These are phyloP conservation scores for Nymphaea colorata DNA, from an alignment of 164 flowering plant genomes.

Conservation along the genomic window DNA sequence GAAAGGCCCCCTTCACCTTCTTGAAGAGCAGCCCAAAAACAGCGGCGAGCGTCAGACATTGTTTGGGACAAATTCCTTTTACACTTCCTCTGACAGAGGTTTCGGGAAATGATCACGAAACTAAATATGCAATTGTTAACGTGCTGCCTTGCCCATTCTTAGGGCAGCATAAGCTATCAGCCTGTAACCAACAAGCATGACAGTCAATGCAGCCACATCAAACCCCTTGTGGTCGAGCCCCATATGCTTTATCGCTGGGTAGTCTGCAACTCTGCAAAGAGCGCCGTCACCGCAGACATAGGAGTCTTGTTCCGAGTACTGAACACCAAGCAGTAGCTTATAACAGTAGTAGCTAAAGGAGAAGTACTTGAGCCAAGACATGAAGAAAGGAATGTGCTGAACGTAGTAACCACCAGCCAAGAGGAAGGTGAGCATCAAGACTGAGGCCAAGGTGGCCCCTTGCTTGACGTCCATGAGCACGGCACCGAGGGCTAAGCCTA, in stretches of 20 bases:
- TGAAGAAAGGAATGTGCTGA: slow-evolving; percentile 48
- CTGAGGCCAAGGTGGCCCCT: slow-evolving; percentile 44
- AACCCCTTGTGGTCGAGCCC: slow-evolving; percentile 30
- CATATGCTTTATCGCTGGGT: slow-evolving; percentile 24
- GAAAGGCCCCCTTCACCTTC: too few species aligned
- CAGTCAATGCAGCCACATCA: slow-evolving; percentile 21
- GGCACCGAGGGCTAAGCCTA: slow-evolving; percentile 75
- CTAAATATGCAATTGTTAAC: background rate
- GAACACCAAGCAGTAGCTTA: slow-evolving; percentile 48
- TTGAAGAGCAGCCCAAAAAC: too few species aligned
- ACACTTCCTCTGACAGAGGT: too few species aligned
- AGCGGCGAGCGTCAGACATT: too few species aligned
- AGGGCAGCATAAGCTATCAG: slow-evolving; percentile 59
- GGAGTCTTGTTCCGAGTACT: slow-evolving; percentile 25
- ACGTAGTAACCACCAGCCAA: slow-evolving; percentile 68
- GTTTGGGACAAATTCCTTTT: too few species aligned
- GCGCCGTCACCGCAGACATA: slow-evolving; percentile 24
- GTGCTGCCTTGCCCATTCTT: slow-evolving; percentile 20
- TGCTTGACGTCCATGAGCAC: slow-evolving; percentile 42
- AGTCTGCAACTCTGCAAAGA: slow-evolving; percentile 31
- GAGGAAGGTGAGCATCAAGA: slow-evolving; percentile 40
- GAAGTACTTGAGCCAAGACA: slow-evolving; percentile 54
- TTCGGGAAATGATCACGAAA: too few species aligned
- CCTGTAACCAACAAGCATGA: slow-evolving; percentile 54
- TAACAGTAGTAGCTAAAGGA: slow-evolving; percentile 39